Conservation (phyloP, 306 rosid species). For the Inga leiocalycina region DNA sequence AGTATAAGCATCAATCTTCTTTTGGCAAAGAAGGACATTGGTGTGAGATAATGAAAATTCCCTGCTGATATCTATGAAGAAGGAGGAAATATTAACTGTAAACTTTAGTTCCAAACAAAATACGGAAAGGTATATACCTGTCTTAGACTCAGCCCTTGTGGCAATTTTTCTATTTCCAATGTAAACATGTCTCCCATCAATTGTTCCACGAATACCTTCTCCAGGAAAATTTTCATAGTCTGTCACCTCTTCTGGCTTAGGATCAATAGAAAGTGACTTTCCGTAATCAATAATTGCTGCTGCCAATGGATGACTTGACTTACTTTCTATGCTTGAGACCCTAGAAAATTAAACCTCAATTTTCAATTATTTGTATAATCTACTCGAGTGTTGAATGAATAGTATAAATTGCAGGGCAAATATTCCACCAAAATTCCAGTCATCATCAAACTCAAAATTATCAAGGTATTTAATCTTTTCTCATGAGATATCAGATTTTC, state of each 20-base stretch:
- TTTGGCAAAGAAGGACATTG: slow-evolving; percentile 10
- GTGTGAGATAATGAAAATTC: neutral
- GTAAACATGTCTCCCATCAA: slow-evolving; percentile 65
- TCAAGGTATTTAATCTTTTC: neutral
- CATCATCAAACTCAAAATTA: neutral
- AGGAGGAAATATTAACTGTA: slow-evolving; percentile 4
- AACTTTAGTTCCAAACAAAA: neutral
- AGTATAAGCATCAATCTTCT: neutral
- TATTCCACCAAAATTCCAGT: neutral
- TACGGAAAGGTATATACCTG: slow-evolving; percentile 49
- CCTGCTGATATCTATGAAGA: neutral
- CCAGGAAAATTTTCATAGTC: slow-evolving; percentile 86
- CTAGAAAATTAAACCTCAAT: slow-evolving; percentile 44
- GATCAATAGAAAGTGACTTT: slow-evolving; percentile 66
- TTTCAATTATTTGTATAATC: neutral
- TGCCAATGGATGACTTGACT: slow-evolving; percentile 97
- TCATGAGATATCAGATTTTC: neutral
- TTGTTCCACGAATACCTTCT: slow-evolving; percentile 80
- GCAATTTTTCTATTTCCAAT: slow-evolving; percentile 80
- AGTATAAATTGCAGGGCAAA: neutral
- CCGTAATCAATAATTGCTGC: slow-evolving; percentile 74
- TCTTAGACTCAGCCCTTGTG: slow-evolving; percentile 61
- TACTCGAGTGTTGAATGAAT: neutral
- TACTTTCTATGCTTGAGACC: slow-evolving; percentile 93
- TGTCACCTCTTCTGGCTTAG: slow-evolving; percentile 75